Conservation (phyloP, 2,329 filamentous ascomycete species). For the Teratosphaeria viscida region DNA sequence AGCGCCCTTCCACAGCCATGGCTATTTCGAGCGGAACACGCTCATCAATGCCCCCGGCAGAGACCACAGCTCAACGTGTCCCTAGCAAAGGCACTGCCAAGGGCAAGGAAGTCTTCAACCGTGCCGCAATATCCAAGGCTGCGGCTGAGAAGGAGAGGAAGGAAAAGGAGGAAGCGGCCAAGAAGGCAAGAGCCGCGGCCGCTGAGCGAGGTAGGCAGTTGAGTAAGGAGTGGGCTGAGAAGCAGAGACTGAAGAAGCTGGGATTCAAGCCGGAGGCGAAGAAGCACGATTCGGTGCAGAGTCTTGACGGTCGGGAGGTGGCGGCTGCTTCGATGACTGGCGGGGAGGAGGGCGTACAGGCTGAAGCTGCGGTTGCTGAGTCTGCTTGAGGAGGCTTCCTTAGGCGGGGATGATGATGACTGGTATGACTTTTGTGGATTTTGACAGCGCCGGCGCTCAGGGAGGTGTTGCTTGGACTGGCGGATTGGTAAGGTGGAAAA, state of each 20-base stretch:
- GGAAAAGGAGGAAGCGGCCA: slow-evolving; percentile 40
- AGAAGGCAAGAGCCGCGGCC: slow-evolving; percentile 35
- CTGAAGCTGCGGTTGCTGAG: background rate
- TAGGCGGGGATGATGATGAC: background rate
- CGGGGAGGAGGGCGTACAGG: background rate
- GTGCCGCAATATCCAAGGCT: slow-evolving; percentile 32
- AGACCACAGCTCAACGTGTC: slow-evolving; percentile 3
- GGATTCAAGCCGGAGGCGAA: slow-evolving; percentile 2
- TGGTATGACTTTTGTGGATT: background rate
- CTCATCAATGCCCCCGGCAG: background rate
- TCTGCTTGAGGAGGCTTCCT: background rate
- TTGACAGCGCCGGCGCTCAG: background rate
- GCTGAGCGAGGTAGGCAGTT: slow-evolving; percentile 35
- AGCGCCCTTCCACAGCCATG: slow-evolving; percentile 9
- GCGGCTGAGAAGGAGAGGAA: slow-evolving; percentile 30
- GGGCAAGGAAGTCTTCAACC: slow-evolving; percentile 37
- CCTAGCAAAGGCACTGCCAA: slow-evolving; percentile 25
- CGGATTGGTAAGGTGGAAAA: background rate
- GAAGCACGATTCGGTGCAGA: slow-evolving; percentile 3
- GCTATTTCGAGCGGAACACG: background rate
- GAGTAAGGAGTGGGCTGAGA: slow-evolving; percentile 41
- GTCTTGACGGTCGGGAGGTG: background rate
- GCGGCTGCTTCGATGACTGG: background rate
- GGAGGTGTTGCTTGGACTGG: background rate
- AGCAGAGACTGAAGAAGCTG: slow-evolving; percentile 30